These are phyloP conservation scores for Ophiostoma montium DNA, from an alignment of 2,329 filamentous ascomycete species.

Conservation along the genomic window DNA sequence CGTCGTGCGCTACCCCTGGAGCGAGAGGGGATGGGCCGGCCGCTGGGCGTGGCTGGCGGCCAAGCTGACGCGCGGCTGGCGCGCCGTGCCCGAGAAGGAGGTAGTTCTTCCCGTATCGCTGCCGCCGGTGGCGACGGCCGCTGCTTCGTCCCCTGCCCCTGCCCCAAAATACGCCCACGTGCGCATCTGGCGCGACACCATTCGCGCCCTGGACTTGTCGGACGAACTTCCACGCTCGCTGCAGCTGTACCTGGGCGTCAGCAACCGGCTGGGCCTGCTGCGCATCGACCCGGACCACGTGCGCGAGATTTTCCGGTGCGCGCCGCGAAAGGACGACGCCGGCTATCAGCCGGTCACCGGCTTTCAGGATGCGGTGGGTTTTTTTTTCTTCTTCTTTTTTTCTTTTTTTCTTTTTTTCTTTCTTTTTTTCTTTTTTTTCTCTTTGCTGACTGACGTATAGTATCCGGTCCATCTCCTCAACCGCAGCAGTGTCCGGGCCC, in stretches of 20 bases:
- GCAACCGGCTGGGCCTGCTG: conserved; percentile 53
- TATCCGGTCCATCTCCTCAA: conserved; percentile 59
- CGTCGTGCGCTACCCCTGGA: conserved; percentile 53
- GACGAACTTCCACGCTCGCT: conserved; percentile 48
- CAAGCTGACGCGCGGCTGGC: conserved; percentile 34
- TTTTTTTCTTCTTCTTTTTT: background rate
- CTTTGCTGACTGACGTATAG: conserved; percentile 20
- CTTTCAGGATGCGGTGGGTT: conserved; percentile 56
- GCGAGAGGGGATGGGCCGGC: conserved; percentile 33
- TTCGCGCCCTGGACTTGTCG: conserved; percentile 41
- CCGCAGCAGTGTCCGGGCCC: conserved; percentile 46
- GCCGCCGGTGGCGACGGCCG: conserved; percentile 1
- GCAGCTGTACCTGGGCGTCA: conserved; percentile 50
- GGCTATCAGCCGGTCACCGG: conserved; percentile 52
- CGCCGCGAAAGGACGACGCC: conserved; percentile 41
- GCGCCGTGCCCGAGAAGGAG: conserved; percentile 43
- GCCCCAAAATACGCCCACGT: conserved; percentile 38
- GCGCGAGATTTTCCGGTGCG: conserved; percentile 45
- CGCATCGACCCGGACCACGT: conserved; percentile 45
- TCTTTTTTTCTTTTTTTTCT: background rate
- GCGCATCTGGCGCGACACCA: conserved; percentile 48
- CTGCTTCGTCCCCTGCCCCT: background rate
- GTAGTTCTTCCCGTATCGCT: conserved; percentile 46
- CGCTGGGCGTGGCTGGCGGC: conserved; percentile 30
- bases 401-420: background rate